Conservation (phyloP, 176 grass and related monocot species). For the Melocanna baccifera region DNA sequence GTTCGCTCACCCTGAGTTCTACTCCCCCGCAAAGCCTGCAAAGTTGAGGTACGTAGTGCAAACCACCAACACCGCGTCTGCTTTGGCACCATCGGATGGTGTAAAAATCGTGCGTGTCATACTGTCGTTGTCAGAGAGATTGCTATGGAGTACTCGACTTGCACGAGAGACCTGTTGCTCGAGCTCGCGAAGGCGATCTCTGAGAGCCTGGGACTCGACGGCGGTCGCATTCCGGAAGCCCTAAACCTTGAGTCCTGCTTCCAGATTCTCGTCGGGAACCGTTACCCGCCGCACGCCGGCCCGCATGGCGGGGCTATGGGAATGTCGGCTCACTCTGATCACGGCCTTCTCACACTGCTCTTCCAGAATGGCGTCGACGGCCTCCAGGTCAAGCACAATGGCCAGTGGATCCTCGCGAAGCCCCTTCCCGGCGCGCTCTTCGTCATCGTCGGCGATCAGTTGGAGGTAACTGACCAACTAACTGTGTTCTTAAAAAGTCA, state of each 20-base stretch:
- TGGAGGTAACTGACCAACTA: conserved; percentile 50
- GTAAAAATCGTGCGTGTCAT: neutral
- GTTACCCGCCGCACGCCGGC: conserved; percentile 50
- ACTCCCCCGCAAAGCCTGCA: conserved; percentile 53
- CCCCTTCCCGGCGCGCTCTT: conserved; percentile 63
- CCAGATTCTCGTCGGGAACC: conserved; percentile 57
- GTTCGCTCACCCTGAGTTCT: conserved; percentile 59
- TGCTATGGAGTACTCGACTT: conserved; percentile 42
- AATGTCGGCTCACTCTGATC: conserved; percentile 63
- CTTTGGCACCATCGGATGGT: neutral
- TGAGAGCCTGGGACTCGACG: conserved; percentile 58
- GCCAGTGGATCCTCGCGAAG: conserved; percentile 53
- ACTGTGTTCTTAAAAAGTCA: neutral
- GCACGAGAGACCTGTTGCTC: conserved; percentile 41
- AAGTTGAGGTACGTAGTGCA: conserved; percentile 46
- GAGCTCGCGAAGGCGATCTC: conserved; percentile 46
- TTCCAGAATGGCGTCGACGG: conserved; percentile 72
- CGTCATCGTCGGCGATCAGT: conserved; percentile 71
- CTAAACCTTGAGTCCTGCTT: conserved; percentile 56
- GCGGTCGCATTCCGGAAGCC: conserved; percentile 15
- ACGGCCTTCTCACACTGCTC: conserved; percentile 67
- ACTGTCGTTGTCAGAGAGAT: conserved; percentile 33
- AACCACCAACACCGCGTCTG: neutral
- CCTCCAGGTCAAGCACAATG: conserved; percentile 55
- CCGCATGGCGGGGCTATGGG: conserved; percentile 17